A percentile compares a stretch with the other conserved stretches of the same genome.
Evolutionary conservation across 352 stramenopile species (phyloP).

Genomic region (Phytophthora cryptogea): DNA sequence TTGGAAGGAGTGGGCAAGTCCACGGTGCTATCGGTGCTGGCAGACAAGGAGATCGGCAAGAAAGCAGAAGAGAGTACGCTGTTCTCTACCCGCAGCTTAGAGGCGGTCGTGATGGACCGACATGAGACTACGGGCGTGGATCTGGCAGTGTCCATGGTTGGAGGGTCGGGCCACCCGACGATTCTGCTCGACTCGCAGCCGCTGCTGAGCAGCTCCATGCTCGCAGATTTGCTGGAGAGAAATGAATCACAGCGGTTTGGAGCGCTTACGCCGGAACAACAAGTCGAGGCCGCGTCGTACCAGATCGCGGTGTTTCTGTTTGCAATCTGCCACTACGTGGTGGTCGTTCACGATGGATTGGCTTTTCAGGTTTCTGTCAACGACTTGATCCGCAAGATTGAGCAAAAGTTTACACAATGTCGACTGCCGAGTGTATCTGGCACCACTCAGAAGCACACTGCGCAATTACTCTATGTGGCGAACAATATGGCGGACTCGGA

Average conservation of each 20-base stretch:
- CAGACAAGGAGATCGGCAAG: conserved; percentile 11
- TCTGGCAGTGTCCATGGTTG: conserved; percentile 45
- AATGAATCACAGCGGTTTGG: conserved; percentile 60
- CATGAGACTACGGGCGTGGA: conserved; percentile 68
- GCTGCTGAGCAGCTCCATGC: conserved; percentile 61
- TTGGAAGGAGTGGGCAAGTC: conserved; percentile 79
- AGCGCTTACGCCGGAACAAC: conserved; percentile 62
- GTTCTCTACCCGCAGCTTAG: conserved; percentile 48
- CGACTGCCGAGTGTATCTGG: conserved; percentile 69
- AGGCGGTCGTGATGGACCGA: conserved; percentile 36
- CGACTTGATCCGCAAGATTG: conserved; percentile 53
- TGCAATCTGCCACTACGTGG: conserved; percentile 79
- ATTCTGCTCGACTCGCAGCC: conserved; percentile 76
- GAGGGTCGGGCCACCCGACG: conserved; percentile 28
- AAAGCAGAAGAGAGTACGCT: conserved; percentile 7
- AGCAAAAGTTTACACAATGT: conserved; percentile 57
- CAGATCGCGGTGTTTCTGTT: conserved; percentile 71
- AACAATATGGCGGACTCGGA: conserved; percentile 49
- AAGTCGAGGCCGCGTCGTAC: conserved; percentile 61
- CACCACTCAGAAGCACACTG: conserved; percentile 50
- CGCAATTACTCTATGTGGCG: conserved; percentile 62
- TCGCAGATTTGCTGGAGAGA: conserved; percentile 50
- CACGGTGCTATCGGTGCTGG: conserved; percentile 66
- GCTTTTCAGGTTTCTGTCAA: conserved; percentile 41
- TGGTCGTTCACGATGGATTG: conserved; percentile 62